Evolutionary conservation across 2,329 filamentous ascomycete genomes (phyloP), one percentile per base, ranked within the genome.

Genomic region (Aspergillus sp.): DNA sequence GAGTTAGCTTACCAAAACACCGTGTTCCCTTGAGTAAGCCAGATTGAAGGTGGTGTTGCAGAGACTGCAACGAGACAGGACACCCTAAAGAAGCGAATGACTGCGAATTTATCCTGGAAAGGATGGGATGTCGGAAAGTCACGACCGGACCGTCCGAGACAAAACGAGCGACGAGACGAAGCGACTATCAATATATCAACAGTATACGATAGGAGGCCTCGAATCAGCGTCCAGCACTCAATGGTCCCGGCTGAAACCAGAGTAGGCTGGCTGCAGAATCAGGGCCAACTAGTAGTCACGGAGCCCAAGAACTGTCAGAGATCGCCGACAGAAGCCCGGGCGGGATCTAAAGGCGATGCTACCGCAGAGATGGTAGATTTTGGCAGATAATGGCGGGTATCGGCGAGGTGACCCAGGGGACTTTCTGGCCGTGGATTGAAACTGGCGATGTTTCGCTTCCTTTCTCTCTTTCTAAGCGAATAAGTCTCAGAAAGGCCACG

Each of bases 11-110:
- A 68, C 64, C 52, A 64, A 58, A 60, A 59, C 52, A 53, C 53
- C 53, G 53, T 63, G 53, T 43, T 52, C 58, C 52, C 60, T 63
- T 55, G 60, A 63, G 52, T 62, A 64, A 59, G 64, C 64, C 63
- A 67, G 63, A 47, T 63, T 67, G 64, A 66, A 61, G 58, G 56
- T n/a, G n/a, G n/a, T 64, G 58, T 63, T 63, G 59, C 56, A 59
- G 49, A 44, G 43, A 51, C 47, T 59, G 61, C 58, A 63, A 63
- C 58, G 39, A 52, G 51, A 57, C 48, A 53, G 52, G 47, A 56
- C 45, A 51, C 50, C 50, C 45, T 54, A 49, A 51, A 48, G 37
- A 65, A 67, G 64, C 64, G 64, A 67, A 57, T 59, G 63, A 60
- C 60, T 58, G 57, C 47, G 55, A 60, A 55, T 57, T 53, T 55